Percentiles rank a stretch among this genome's conserved stretches.
phyloP scores from a whole-genome alignment of 306 rosid genomes.

The Elaeagnus macrophylla region DNA sequence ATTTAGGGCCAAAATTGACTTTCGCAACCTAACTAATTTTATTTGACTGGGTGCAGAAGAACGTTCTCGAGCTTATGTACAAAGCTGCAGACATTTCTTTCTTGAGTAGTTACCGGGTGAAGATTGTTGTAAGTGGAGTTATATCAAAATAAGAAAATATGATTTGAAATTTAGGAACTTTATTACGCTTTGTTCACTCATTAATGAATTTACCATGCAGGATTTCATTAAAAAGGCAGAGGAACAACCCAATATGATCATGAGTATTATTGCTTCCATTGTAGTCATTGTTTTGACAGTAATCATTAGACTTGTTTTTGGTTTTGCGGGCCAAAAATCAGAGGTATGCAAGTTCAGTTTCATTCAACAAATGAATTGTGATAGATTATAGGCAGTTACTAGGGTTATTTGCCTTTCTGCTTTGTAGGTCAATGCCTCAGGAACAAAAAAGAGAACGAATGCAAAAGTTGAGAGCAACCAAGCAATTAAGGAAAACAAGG shows the following conservation, averaged over 20 bases:
- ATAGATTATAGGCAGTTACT: too few species aligned
- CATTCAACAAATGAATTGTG: neutral
- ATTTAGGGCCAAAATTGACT: too few species aligned
- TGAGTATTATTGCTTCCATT: conserved; percentile 56
- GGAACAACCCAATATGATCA: conserved; percentile 64
- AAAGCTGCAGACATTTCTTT: conserved; percentile 68
- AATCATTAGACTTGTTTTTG: conserved; percentile 51
- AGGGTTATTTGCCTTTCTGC: too few species aligned
- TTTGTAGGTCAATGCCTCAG: too few species aligned
- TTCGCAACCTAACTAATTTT: too few species aligned
- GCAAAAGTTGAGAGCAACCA: too few species aligned
- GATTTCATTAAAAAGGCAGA: conserved; percentile 73
- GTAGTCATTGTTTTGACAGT: conserved; percentile 45
- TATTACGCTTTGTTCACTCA: neutral
- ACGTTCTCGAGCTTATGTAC: conserved; percentile 69
- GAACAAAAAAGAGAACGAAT: too few species aligned
- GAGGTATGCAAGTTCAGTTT: neutral
- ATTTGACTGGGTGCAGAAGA: conserved; percentile 46
- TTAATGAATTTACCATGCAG: conserved; percentile 26
- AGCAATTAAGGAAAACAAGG: too few species aligned
- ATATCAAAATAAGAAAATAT: neutral
- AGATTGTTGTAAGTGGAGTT: conserved; percentile 45
- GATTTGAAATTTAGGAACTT: neutral
- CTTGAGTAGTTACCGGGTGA: conserved; percentile 48
- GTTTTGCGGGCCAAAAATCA: conserved; percentile 36